phyloP scores from a whole-genome alignment of 306 rosid species.

The Pyrus bretschneideri region DNA sequence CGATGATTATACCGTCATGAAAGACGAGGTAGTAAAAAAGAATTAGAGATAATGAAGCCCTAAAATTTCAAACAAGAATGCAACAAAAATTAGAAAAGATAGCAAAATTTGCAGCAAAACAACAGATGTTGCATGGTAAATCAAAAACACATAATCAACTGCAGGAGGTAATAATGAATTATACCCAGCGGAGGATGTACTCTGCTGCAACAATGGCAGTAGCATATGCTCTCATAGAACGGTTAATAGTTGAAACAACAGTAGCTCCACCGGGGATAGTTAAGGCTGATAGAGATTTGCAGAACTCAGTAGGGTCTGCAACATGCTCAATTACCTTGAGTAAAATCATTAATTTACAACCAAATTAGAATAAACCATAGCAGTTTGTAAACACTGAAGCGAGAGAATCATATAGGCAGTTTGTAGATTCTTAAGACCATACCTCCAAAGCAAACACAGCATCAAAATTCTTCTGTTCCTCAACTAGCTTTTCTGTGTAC shows the following conservation, averaged over 20 bases:
- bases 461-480: slow-evolving; percentile 71
- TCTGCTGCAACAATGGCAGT: slow-evolving; percentile 83
- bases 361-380: slow-evolving; percentile 8
- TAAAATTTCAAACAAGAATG: not conserved
- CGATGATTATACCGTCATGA: not conserved
- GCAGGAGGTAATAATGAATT: not conserved
- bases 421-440: not conserved
- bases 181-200: slow-evolving; percentile 87
- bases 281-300: slow-evolving; percentile 78
- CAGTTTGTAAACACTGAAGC: not conserved
- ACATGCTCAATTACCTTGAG: slow-evolving; percentile 86
- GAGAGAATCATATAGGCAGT: not conserved
- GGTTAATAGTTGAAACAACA: slow-evolving; percentile 72
- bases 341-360: slow-evolving; percentile 3
- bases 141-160: too few species aligned
- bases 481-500: slow-evolving; percentile 74
- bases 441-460: slow-evolving; percentile 91
- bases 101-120: not conserved
- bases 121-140: too few species aligned
- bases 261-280: slow-evolving; percentile 70
- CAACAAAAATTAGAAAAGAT: not conserved
- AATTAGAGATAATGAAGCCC: too few species aligned
- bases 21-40: too few species aligned
- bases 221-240: slow-evolving; percentile 86
- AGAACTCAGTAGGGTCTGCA: slow-evolving; percentile 86